Evolutionary conservation across 768 basidiomycete genomes (phyloP).

Genomic region (Tulasnella sp.): DNA sequence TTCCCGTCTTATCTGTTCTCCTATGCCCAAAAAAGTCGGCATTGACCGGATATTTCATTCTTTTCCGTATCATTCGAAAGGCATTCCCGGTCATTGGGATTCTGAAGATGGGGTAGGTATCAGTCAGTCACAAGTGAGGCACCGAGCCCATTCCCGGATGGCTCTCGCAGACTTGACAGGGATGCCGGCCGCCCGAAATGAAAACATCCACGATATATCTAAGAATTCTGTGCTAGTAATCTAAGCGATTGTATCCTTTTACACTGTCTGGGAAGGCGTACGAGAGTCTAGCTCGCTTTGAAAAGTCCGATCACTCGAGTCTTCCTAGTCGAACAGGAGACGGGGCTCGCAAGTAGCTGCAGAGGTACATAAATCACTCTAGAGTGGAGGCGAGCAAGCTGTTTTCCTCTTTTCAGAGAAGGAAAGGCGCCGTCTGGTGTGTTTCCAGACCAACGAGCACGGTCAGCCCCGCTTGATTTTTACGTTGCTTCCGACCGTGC

Average conservation of each 20-base stretch:
- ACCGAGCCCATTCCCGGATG: not conserved
- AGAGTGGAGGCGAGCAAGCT: no score
- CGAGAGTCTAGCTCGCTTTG: not conserved
- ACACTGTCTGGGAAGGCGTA: not conserved
- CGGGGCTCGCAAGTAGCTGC: not conserved
- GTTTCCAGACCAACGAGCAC: no score
- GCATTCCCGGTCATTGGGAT: not conserved
- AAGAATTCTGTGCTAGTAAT: not conserved
- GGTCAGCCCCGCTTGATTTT: no score
- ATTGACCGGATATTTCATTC: conserved; percentile 34
- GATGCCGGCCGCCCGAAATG: not conserved
- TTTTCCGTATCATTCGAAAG: not conserved
- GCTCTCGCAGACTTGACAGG: not conserved
- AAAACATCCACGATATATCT: not conserved
- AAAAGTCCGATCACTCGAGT: not conserved
- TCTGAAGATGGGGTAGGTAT: no score
- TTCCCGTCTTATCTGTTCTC: conserved; percentile 41
- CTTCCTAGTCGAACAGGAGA: no score
- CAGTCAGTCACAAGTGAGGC: not conserved
- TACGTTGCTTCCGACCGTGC: no score
- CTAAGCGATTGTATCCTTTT: not conserved
- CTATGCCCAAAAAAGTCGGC: conserved; percentile 45
- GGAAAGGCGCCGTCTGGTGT: no score
- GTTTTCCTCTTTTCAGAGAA: no score
- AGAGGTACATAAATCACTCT: no score